Evolutionary conservation across 1,284 basidiomycete species (phyloP).

Genomic region (Ceratorhiza oryzae-sativae): DNA sequence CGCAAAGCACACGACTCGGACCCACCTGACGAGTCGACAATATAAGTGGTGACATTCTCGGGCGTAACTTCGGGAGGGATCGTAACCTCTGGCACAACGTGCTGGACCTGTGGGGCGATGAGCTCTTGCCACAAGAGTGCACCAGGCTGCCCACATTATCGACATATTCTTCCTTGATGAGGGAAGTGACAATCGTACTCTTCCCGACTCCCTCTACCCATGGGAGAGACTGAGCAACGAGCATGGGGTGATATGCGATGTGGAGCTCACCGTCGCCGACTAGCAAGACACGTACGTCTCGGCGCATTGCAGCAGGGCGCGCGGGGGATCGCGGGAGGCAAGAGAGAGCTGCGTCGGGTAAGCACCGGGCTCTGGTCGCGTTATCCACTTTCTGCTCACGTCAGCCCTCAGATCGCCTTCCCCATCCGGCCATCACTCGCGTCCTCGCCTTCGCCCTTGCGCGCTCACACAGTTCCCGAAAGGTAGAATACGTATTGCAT

Average conservation of each 20-base stretch:
- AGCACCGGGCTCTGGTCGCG: slow-evolving; percentile 12
- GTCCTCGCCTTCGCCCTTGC: slow-evolving; percentile 22
- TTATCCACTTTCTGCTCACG: slow-evolving; percentile 25
- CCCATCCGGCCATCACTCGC: neutral
- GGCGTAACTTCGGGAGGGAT: slow-evolving; percentile 95
- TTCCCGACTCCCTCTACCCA: slow-evolving; percentile 48
- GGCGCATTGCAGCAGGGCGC: slow-evolving; percentile 36
- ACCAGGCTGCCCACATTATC: slow-evolving; percentile 68
- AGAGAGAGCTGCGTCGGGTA: slow-evolving; percentile 1
- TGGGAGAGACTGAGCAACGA: neutral
- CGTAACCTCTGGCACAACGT: slow-evolving; percentile 92
- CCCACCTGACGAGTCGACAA: slow-evolving; percentile 92
- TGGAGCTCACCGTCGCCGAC: slow-evolving; percentile 43
- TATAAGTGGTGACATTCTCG: slow-evolving; percentile 94
- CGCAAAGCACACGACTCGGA: slow-evolving; percentile 41
- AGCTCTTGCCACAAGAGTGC: neutral
- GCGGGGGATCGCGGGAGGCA: neutral
- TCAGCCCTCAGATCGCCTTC: slow-evolving; percentile 12
- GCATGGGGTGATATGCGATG: neutral
- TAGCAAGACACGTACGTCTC: slow-evolving; percentile 44
- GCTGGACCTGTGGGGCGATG: slow-evolving; percentile 70
- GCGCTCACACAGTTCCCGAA: neutral
- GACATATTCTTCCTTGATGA: slow-evolving; percentile 95
- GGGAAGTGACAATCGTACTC: slow-evolving; percentile 91
- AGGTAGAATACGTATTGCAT: slow-evolving; percentile 19